phyloP scores from a whole-genome alignment of 2,329 filamentous ascomycete genomes.

The Talaromyces marneffei region DNA sequence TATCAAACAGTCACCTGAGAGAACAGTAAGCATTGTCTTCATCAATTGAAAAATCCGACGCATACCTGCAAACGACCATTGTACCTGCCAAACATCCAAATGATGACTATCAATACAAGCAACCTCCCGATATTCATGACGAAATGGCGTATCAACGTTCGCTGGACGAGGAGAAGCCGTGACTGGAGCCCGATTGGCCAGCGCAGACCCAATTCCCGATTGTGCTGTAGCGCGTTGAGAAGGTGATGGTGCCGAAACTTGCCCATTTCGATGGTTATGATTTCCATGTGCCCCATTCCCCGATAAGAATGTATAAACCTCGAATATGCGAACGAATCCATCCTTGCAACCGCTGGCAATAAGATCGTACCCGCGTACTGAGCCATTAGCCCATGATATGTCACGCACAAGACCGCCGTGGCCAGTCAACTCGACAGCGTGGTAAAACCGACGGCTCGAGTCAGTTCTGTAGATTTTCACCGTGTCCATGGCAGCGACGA shows the following conservation, averaged over 20 bases:
- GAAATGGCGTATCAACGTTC: conserved; percentile 34
- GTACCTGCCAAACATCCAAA: conserved; percentile 42
- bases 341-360: conserved; percentile 92
- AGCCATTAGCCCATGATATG: conserved; percentile 87
- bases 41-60: not conserved
- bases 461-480: conserved; percentile 79
- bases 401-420: conserved; percentile 77
- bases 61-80: conserved; percentile 40
- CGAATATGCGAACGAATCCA: conserved; percentile 81
- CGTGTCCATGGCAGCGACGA: conserved; percentile 77
- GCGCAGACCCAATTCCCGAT: conserved; percentile 39
- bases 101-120: conserved; percentile 41
- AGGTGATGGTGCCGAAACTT: conserved; percentile 24
- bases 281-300: conserved; percentile 24
- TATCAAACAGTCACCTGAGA: conserved; percentile 38
- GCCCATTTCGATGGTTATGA: conserved; percentile 20
- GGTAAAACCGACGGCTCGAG: conserved; percentile 72
- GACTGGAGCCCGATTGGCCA: conserved; percentile 31
- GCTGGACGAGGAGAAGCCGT: conserved; percentile 29
- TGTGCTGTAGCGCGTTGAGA: conserved; percentile 31
- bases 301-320: conserved; percentile 42
- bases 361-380: conserved; percentile 81
- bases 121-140: conserved; percentile 38
- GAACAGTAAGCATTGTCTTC: not conserved
- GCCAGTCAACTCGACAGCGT: conserved; percentile 67